A percentile compares a stretch with the other conserved stretches of the same genome.
Conservation (phyloP, 2,329 filamentous ascomycete species). For the Colletotrichum echinochloae region DNA sequence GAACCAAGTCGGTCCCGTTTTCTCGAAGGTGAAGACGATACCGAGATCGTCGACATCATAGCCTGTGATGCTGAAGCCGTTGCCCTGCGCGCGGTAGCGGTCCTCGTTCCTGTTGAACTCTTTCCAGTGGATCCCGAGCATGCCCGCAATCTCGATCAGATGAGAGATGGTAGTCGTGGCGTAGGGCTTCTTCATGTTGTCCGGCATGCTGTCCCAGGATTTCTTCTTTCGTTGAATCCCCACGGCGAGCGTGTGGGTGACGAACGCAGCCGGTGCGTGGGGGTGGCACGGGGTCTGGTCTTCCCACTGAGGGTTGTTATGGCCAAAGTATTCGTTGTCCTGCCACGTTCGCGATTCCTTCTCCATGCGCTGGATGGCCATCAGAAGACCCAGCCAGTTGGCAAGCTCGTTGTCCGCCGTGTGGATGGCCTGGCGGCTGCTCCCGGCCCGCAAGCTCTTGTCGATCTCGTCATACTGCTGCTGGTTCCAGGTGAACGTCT, state of each 20-base stretch:
- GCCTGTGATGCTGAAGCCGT: slow-evolving; percentile 51
- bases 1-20: slow-evolving; percentile 52
- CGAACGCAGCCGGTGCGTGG: not conserved
- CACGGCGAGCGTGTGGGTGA: slow-evolving; percentile 23
- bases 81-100: slow-evolving; percentile 52
- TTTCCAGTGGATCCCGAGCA: slow-evolving; percentile 57
- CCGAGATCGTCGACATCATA: slow-evolving; percentile 51
- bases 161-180: slow-evolving; percentile 53
- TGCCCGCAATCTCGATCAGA: slow-evolving; percentile 51
- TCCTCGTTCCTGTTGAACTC: slow-evolving; percentile 53
- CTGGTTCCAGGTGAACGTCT: slow-evolving; percentile 29
- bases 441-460: slow-evolving; percentile 17
- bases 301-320: slow-evolving; percentile 19
- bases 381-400: slow-evolving; percentile 31
- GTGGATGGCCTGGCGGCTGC: slow-evolving; percentile 31
- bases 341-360: slow-evolving; percentile 37
- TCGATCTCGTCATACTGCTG: slow-evolving; percentile 19
- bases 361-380: slow-evolving; percentile 39
- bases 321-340: slow-evolving; percentile 24
- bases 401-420: slow-evolving; percentile 36
- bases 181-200: slow-evolving; percentile 47
- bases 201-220: slow-evolving; percentile 38
- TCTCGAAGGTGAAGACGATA: slow-evolving; percentile 54
- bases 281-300: slow-evolving; percentile 20
- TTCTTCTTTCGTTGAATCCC: slow-evolving; percentile 38